Evolutionary conservation across 805 yeast species (phyloP).

Genomic region (Grigorovia transvaalensis): DNA sequence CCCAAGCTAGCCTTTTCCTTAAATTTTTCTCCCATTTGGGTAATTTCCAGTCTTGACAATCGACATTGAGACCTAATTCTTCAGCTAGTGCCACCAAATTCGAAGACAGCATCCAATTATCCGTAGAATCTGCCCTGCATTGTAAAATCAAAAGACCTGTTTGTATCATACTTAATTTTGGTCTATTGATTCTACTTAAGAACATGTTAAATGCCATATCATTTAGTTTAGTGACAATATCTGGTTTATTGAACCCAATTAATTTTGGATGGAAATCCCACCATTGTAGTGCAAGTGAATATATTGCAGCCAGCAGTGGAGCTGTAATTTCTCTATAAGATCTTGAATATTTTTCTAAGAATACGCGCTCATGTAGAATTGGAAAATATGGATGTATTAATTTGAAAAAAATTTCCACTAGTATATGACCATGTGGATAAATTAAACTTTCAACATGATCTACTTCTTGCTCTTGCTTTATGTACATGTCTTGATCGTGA

Average conservation of each 20-base stretch:
- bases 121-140: conserved; percentile 42
- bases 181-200: conserved; percentile 67
- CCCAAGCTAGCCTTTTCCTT: conserved; percentile 88
- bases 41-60: conserved; percentile 81
- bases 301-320: conserved; percentile 83
- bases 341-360: conserved; percentile 79
- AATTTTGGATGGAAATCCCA: conserved; percentile 72
- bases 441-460: conserved; percentile 78
- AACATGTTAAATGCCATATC: conserved; percentile 58
- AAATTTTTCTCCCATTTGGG: conserved; percentile 94
- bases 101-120: conserved; percentile 78
- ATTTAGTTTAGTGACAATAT: conserved; percentile 51
- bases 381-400: conserved; percentile 89
- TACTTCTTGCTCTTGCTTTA: conserved; percentile 61
- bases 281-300: conserved; percentile 82
- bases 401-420: conserved; percentile 72
- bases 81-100: conserved; percentile 83
- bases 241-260: conserved; percentile 69
- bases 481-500: conserved; percentile 57
- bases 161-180: conserved; percentile 85
- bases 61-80: conserved; percentile 83
- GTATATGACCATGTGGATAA: conserved; percentile 83
- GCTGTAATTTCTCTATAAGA: conserved; percentile 90
- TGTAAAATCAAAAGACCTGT: conserved; percentile 76
- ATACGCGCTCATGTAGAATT: conserved; percentile 80